Percentiles rank a stretch among this genome's conserved stretches.
Conservation (phyloP, 148 eudicot genomes). For the Selenicereus undatus region DNA sequence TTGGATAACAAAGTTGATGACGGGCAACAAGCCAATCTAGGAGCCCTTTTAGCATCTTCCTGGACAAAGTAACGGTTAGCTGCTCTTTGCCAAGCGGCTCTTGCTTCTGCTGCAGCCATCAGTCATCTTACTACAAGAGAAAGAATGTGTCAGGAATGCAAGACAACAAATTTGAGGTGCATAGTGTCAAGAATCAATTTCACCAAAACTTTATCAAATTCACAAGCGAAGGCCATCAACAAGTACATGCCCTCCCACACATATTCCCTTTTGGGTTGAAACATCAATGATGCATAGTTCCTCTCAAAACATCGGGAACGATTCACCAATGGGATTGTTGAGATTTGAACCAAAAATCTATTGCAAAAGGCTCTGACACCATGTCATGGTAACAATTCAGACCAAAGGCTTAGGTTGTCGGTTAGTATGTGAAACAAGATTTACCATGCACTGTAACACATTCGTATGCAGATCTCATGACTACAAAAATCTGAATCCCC, state of each 20-base stretch:
- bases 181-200: neutral
- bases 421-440: neutral
- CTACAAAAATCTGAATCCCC: neutral
- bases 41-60: slow-evolving; percentile 98
- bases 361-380: neutral
- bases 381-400: neutral
- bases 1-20: slow-evolving; percentile 48
- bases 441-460: neutral
- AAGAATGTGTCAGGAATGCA: slow-evolving; percentile 4
- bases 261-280: neutral
- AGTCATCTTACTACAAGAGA: slow-evolving; percentile 42
- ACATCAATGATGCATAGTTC: neutral
- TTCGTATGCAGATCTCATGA: neutral
- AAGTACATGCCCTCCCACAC: neutral
- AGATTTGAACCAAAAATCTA: neutral
- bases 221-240: neutral
- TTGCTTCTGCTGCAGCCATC: slow-evolving; percentile 97
- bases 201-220: neutral
- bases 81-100: slow-evolving; percentile 92
- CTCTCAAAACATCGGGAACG: neutral
- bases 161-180: neutral
- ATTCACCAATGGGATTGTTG: neutral
- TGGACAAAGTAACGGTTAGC: slow-evolving; percentile 88
- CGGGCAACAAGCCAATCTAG: slow-evolving; percentile 79
- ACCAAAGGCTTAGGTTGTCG: neutral